Evolutionary conservation across 441 rosid genomes (phyloP).

Genomic region (Bruguiera hainesii): DNA sequence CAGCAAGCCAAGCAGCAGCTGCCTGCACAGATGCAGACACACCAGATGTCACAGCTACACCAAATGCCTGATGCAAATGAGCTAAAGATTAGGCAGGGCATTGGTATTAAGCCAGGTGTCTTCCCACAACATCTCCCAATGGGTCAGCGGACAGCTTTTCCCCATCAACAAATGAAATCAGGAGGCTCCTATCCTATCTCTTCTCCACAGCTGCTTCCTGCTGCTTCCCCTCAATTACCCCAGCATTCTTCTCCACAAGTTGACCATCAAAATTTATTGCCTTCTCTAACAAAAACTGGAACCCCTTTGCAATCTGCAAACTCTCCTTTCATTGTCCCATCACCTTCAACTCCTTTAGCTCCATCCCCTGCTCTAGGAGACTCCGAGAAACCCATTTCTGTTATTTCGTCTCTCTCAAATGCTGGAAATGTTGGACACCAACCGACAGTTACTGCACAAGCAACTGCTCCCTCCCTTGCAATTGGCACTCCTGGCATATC

Average conservation of each 20-base stretch:
- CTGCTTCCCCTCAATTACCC: slow-evolving; percentile 73
- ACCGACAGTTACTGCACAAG: slow-evolving; percentile 47
- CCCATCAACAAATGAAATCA: slow-evolving; percentile 70
- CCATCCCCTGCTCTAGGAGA: slow-evolving; percentile 91
- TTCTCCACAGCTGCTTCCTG: slow-evolving; percentile 75
- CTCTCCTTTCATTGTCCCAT: slow-evolving; percentile 79
- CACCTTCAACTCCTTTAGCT: slow-evolving; percentile 86
- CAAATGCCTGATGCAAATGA: slow-evolving; percentile 80
- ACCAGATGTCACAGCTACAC: slow-evolving; percentile 64
- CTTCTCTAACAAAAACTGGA: slow-evolving; percentile 50
- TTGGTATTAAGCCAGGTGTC: slow-evolving; percentile 60
- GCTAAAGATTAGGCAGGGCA: slow-evolving; percentile 57
- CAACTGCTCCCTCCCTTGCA: slow-evolving; percentile 79
- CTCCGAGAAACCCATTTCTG: slow-evolving; percentile 71
- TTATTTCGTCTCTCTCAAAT: slow-evolving; percentile 55
- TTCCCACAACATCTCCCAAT: slow-evolving; percentile 64
- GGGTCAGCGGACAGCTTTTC: slow-evolving; percentile 59
- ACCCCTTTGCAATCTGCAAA: slow-evolving; percentile 83
- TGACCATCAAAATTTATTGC: slow-evolving; percentile 70
- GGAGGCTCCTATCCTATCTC: slow-evolving; percentile 66
- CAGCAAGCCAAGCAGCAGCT: slow-evolving; percentile 71
- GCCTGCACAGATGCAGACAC: slow-evolving; percentile 43
- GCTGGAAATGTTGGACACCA: slow-evolving; percentile 59
- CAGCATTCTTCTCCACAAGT: slow-evolving; percentile 91
- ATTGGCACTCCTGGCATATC: slow-evolving; percentile 99